Conservation (phyloP, 2,329 filamentous ascomycete species). For the Leptographium lundbergii region DNA sequence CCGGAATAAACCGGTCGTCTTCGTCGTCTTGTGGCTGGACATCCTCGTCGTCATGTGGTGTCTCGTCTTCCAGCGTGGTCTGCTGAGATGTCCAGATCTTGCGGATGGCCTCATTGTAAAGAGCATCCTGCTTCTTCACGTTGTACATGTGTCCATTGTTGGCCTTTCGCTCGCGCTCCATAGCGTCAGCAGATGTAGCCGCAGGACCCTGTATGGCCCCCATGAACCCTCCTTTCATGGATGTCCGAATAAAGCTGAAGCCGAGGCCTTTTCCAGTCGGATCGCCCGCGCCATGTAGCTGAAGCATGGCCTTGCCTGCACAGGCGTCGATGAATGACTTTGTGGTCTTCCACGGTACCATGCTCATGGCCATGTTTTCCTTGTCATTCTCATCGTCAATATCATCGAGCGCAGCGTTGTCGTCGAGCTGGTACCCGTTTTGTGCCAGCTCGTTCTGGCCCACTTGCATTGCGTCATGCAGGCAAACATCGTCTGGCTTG, state of each 20-base stretch:
- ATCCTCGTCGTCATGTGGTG: constrained; percentile 54
- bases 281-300: constrained; percentile 86
- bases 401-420: constrained; percentile 50
- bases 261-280: constrained; percentile 86
- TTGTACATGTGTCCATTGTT: constrained; percentile 96
- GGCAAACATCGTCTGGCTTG: constrained; percentile 86
- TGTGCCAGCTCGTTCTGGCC: constrained; percentile 84
- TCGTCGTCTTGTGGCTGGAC: constrained; percentile 46
- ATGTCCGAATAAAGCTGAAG: constrained; percentile 94
- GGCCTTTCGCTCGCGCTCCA: constrained; percentile 74
- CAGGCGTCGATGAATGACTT: constrained; percentile 94
- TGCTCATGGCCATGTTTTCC: constrained; percentile 71
- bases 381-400: constrained; percentile 50
- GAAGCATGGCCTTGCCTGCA: constrained; percentile 91
- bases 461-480: constrained; percentile 94
- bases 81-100: constrained; percentile 89
- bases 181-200: constrained; percentile 65
- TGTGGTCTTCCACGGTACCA: constrained; percentile 92
- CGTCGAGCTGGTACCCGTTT: constrained; percentile 65
- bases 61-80: constrained; percentile 57
- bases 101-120: constrained; percentile 83
- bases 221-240: constrained; percentile 94
- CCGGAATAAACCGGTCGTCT: constrained; percentile 58
- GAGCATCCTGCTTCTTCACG: constrained; percentile 82
- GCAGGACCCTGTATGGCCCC: constrained; percentile 59